Percentiles rank a stretch among this genome's conserved stretches.
Evolutionary conservation across 805 yeast genomes (phyloP).

Genomic region (Brettanomyces bruxellensis): DNA sequence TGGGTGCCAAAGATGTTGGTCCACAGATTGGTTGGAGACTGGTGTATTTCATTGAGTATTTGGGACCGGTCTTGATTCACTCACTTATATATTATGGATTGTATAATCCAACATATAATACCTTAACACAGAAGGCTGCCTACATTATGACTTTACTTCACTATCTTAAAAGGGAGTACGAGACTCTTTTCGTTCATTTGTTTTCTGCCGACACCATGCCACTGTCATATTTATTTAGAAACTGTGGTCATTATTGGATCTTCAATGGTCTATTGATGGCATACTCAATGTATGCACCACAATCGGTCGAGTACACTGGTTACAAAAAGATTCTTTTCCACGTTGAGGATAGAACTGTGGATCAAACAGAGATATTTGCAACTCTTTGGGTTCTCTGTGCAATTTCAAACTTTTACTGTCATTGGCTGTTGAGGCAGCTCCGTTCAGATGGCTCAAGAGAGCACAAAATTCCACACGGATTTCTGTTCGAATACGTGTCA

Average conservation of each 20-base stretch:
- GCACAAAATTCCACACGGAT: slow-evolving; percentile 72
- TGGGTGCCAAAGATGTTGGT: slow-evolving; percentile 82
- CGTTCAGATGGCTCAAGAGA: slow-evolving; percentile 48
- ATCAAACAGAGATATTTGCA: slow-evolving; percentile 25
- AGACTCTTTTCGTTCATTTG: slow-evolving; percentile 74
- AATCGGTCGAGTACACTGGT: slow-evolving; percentile 11
- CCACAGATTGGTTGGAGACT: slow-evolving; percentile 89
- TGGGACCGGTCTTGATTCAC: slow-evolving; percentile 84
- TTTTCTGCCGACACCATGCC: slow-evolving; percentile 95
- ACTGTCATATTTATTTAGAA: slow-evolving; percentile 73
- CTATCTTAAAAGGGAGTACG: slow-evolving; percentile 81
- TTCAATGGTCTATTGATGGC: slow-evolving; percentile 56
- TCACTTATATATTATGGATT: slow-evolving; percentile 47
- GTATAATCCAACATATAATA: slow-evolving; percentile 31
- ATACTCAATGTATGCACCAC: slow-evolving; percentile 23
- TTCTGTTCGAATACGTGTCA: slow-evolving; percentile 71
- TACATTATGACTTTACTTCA: slow-evolving; percentile 58
- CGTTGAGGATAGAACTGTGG: slow-evolving; percentile 31
- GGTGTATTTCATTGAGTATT: slow-evolving; percentile 80
- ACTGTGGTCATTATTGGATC: slow-evolving; percentile 89
- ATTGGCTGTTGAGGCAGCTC: slow-evolving; percentile 52
- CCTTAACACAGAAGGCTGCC: slow-evolving; percentile 45
- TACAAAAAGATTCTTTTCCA: slow-evolving; percentile 30
- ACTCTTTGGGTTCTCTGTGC: slow-evolving; percentile 53
- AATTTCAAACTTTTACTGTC: slow-evolving; percentile 63